Evolutionary conservation across 768 basidiomycete genomes (phyloP).

Genomic region (Melanogaster broomeanus): DNA sequence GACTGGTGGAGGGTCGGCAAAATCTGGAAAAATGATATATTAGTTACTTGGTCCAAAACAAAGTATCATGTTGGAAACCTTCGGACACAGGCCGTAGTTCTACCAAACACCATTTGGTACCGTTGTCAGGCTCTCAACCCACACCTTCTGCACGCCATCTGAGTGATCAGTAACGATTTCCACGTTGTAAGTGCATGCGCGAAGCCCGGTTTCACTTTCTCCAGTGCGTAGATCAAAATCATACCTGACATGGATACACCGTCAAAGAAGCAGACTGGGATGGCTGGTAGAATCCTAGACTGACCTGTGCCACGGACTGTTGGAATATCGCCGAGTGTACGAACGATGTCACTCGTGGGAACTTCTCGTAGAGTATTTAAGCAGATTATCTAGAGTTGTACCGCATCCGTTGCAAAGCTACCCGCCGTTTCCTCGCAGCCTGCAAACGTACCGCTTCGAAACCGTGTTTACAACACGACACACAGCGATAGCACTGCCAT

Average conservation of each 20-base stretch:
- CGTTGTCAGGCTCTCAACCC: slow-evolving; percentile 55
- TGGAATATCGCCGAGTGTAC: too few relatives aligned
- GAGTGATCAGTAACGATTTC: slow-evolving; percentile 44
- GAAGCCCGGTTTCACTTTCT: slow-evolving; percentile 66
- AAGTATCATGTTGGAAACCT: slow-evolving; percentile 38
- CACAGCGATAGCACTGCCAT: slow-evolving; percentile 59
- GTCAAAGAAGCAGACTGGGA: neutral
- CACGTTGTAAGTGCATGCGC: slow-evolving; percentile 66
- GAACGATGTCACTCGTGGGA: too few relatives aligned
- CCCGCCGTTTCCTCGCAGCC: too few relatives aligned
- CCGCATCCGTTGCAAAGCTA: too few relatives aligned
- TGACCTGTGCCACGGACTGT: slow-evolving; percentile 78
- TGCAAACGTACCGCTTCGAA: too few relatives aligned
- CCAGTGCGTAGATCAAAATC: slow-evolving; percentile 75
- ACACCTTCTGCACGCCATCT: slow-evolving; percentile 49
- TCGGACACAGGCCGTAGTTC: slow-evolving; percentile 74
- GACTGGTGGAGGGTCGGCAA: slow-evolving; percentile 63
- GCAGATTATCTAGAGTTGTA: too few relatives aligned
- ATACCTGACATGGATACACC: slow-evolving; percentile 44
- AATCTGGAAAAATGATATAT: slow-evolving; percentile 41
- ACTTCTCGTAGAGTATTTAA: too few relatives aligned
- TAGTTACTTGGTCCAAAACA: neutral
- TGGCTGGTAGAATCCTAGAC: slow-evolving; percentile 6
- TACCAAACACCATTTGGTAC: slow-evolving; percentile 61
- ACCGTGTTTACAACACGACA: too few relatives aligned